Evolutionary conservation across 257 asterid species (phyloP).

Genomic region (Phtheirospermum japonicum): DNA sequence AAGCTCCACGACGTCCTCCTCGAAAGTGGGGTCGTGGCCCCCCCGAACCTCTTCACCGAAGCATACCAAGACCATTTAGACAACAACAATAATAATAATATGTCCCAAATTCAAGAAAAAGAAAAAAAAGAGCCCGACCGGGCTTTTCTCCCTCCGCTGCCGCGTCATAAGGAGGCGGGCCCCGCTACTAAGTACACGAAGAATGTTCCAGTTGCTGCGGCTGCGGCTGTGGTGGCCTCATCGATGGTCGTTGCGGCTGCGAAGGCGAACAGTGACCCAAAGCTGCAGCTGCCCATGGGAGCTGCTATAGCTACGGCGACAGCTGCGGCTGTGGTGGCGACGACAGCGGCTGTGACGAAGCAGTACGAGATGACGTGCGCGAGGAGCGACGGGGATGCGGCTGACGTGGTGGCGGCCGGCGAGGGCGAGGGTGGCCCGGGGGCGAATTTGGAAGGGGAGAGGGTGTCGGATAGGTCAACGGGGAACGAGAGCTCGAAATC

Average conservation of each 20-base stretch:
- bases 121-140: slow-evolving; percentile 41
- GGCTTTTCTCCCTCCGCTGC: slow-evolving; percentile 75
- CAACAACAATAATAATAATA: background rate
- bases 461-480: slow-evolving; percentile 79
- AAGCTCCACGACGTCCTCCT: slow-evolving; percentile 88
- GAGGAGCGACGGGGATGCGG: slow-evolving; percentile 51
- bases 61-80: slow-evolving; percentile 53
- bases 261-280: slow-evolving; percentile 50
- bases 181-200: slow-evolving; percentile 41
- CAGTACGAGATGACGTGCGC: slow-evolving; percentile 48
- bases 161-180: slow-evolving; percentile 42
- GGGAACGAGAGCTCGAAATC: slow-evolving; percentile 75
- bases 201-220: slow-evolving; percentile 79
- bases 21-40: slow-evolving; percentile 97
- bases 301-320: slow-evolving; percentile 45
- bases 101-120: slow-evolving; percentile 35
- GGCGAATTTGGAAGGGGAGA: slow-evolving; percentile 67
- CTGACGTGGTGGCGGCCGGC: slow-evolving; percentile 33
- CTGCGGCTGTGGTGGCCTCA: slow-evolving; percentile 88
- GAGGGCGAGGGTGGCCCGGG: slow-evolving; percentile 50
- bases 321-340: slow-evolving; percentile 37
- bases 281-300: slow-evolving; percentile 76
- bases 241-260: slow-evolving; percentile 87
- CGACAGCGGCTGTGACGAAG: slow-evolving; percentile 90
- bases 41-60: slow-evolving; percentile 82